Percentiles rank a stretch among this genome's conserved stretches.
Conservation (phyloP, 306 rosid genomes). For the Cicer judaicum region DNA sequence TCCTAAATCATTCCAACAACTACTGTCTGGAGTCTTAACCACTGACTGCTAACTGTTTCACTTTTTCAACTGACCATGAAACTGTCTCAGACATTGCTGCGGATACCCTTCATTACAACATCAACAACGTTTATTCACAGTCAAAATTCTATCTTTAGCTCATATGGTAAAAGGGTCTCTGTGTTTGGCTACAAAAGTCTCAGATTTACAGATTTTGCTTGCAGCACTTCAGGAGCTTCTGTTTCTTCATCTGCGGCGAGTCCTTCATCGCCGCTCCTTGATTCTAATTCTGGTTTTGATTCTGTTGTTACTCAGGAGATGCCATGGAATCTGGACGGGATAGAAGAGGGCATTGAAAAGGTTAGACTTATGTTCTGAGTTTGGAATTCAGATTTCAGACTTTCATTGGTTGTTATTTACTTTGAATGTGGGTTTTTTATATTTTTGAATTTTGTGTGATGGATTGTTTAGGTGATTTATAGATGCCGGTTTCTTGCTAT, state of each 20-base stretch:
- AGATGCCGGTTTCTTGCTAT: slow-evolving; percentile 76
- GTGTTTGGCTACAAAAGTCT: slow-evolving; percentile 27
- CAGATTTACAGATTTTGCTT: slow-evolving; percentile 42
- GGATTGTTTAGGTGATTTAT: slow-evolving; percentile 62
- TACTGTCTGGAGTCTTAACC: background rate
- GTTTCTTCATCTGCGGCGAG: slow-evolving; percentile 54
- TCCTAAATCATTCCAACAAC: background rate
- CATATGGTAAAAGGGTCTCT: slow-evolving; percentile 43
- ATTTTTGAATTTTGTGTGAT: slow-evolving; percentile 11
- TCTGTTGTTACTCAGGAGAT: slow-evolving; percentile 32
- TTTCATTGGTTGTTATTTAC: background rate
- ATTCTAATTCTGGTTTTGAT: slow-evolving; percentile 46
- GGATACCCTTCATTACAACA: slow-evolving; percentile 39
- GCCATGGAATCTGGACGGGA: slow-evolving; percentile 35
- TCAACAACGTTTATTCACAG: slow-evolving; percentile 20
- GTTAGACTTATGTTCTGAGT: slow-evolving; percentile 24
- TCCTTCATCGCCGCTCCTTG: slow-evolving; percentile 44
- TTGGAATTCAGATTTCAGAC: background rate
- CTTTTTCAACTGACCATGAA: slow-evolving; percentile 44
- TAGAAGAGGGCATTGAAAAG: slow-evolving; percentile 75
- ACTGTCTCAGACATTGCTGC: slow-evolving; percentile 49
- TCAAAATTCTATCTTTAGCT: slow-evolving; percentile 36
- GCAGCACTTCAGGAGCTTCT: slow-evolving; percentile 47
- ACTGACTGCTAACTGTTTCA: too few species aligned
- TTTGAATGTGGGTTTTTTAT: background rate